Evolutionary conservation across 805 yeast species (phyloP), one percentile per base, ranked within the genome.

Genomic region (Wickerhamomyces xylosicus): DNA sequence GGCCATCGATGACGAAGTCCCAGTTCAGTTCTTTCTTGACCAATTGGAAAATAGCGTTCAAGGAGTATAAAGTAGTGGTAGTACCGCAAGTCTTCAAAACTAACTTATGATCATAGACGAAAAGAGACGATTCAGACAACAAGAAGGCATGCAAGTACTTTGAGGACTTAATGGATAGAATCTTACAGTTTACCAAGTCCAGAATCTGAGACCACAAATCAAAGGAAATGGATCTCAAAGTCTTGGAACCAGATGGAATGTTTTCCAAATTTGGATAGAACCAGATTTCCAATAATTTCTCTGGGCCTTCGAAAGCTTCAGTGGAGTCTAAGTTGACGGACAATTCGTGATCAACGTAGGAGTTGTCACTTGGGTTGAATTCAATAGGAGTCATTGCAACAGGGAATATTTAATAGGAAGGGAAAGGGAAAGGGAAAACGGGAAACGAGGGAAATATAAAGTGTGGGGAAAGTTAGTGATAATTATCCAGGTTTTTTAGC

Each of bases 301-400:
- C 97, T 25, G 98, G 97, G 6, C 98, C 97, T 66, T 90, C 97
- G 57, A 90, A 90, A 2, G 97, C 95, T 54, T 77, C 82, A 13
- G 95, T 71, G 16, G 96, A 87, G 63, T 89, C 97, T 46, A 89
- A 66, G 43, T 74, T 71, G 34, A 77, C 79, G 8, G 95, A 80
- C 37, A 85, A 66, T 44, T 80, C 85, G 58, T 82, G 90, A 60
- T 89, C 89, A 50, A 86, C 77, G 54, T 69, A 77, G 17, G 71
- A 56, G 50, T 68, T 72, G 41, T 64, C 62, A 17, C 58, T 53
- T 21, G 56, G 61, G 39, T 56, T 47, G 41, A 48, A 53, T n/a
- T 57, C 53, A 32, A 63, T 49, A 32, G 66, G 64, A 45, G 64
- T 54, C 52, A 50, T 50, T 13, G 18, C n/a, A n/a, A n/a, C n/a